These are phyloP conservation scores for Podospora comata DNA, from an alignment of 495 filamentous ascomycete genomes.

Conservation along the genomic window DNA sequence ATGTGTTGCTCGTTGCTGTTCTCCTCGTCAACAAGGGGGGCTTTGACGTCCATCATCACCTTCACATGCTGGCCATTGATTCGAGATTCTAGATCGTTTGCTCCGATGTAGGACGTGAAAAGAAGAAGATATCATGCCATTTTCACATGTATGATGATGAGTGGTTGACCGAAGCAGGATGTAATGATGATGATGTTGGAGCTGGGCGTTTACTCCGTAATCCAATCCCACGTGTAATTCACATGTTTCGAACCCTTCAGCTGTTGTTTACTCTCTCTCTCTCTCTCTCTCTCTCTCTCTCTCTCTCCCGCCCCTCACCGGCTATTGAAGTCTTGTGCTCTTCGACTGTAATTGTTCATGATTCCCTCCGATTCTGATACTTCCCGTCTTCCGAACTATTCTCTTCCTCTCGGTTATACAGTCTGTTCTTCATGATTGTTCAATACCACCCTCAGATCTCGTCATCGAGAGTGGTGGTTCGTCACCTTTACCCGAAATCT, in stretches of 20 bases:
- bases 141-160: background rate
- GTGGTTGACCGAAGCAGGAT: too few species aligned
- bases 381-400: background rate
- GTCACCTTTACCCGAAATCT: background rate
- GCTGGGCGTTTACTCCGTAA: too few species aligned
- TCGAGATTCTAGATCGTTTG: background rate
- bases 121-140: background rate
- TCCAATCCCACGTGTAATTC: background rate
- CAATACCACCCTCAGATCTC: slow-evolving; percentile 1
- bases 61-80: background rate
- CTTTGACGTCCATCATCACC: too few species aligned
- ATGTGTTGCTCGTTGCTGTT: too few species aligned
- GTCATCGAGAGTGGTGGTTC: background rate
- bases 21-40: too few species aligned
- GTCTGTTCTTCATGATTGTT: background rate
- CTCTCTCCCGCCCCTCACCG: too few species aligned
- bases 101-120: background rate
- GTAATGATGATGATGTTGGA: too few species aligned
- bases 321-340: background rate
- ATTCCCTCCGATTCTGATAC: too few species aligned
- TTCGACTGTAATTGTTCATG: background rate
- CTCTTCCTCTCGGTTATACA: background rate
- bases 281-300: too few species aligned
- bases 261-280: too few species aligned
- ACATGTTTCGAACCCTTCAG: background rate